These are phyloP conservation scores for Alloascoidea africana DNA, from an alignment of 805 yeast genomes.

Conservation along the genomic window DNA sequence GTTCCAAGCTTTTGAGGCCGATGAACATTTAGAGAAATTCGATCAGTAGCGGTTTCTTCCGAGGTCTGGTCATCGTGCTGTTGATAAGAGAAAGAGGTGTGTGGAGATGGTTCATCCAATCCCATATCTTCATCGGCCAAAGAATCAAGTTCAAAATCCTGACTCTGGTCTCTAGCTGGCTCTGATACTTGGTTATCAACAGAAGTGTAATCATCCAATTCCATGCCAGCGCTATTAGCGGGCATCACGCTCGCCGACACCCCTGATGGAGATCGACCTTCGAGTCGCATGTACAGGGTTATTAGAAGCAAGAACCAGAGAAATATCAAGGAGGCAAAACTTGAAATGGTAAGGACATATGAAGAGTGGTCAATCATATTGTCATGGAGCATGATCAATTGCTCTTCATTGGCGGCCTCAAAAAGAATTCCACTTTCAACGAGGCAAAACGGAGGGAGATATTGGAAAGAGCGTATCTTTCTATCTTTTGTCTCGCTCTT, in stretches of 20 bases:
- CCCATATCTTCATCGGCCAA: not conserved
- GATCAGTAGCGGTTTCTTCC: no score
- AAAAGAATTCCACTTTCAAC: slow-evolving; percentile 68
- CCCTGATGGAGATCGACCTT: not conserved
- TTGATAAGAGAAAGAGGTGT: no score
- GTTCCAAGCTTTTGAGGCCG: no score
- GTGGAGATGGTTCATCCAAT: no score
- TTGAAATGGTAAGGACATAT: slow-evolving; percentile 53
- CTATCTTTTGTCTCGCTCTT: slow-evolving; percentile 19
- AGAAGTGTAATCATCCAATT: not conserved
- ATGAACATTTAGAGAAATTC: no score
- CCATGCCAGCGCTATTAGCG: not conserved
- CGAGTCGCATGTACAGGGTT: slow-evolving; percentile 37
- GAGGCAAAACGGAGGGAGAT: slow-evolving; percentile 70
- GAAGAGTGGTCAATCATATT: slow-evolving; percentile 78
- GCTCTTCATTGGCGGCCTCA: slow-evolving; percentile 92
- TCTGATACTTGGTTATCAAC: not conserved
- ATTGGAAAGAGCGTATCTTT: slow-evolving; percentile 58
- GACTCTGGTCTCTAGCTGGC: not conserved
- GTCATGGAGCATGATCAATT: slow-evolving; percentile 50
- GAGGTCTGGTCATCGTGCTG: no score
- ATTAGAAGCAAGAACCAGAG: slow-evolving; percentile 51
- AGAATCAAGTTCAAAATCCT: slow-evolving; percentile 1
- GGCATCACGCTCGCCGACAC: not conserved
- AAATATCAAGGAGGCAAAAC: slow-evolving; percentile 60